These are phyloP conservation scores for Rhodocollybia butyracea DNA, from an alignment of 768 basidiomycete genomes.

Conservation along the genomic window DNA sequence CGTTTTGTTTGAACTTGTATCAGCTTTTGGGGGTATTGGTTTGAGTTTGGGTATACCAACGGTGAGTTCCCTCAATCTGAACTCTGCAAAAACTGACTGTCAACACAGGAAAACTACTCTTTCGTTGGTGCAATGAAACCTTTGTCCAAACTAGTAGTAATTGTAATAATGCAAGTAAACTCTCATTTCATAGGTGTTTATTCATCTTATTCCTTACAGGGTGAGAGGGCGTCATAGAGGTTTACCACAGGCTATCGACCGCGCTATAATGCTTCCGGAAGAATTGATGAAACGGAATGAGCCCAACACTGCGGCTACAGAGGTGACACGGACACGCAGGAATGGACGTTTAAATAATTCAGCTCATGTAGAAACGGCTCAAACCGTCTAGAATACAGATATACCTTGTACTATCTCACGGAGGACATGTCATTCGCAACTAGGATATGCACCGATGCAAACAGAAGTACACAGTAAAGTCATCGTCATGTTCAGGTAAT, in stretches of 20 bases:
- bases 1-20: conserved; percentile 62
- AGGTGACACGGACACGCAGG: neutral
- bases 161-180: conserved; percentile 59
- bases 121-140: conserved; percentile 61
- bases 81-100: neutral
- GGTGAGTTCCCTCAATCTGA: conserved; percentile 20
- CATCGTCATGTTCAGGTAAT: too few relatives aligned
- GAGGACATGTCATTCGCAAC: too few relatives aligned
- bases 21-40: conserved; percentile 68
- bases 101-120: conserved; percentile 51
- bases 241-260: conserved; percentile 63
- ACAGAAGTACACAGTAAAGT: too few relatives aligned
- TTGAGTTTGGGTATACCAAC: conserved; percentile 60
- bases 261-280: conserved; percentile 34
- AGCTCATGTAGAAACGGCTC: too few relatives aligned
- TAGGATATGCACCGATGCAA: too few relatives aligned
- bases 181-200: neutral
- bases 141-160: conserved; percentile 69
- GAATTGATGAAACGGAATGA: conserved; percentile 13
- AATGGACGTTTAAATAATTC: too few relatives aligned
- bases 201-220: conserved; percentile 23
- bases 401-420: too few relatives aligned
- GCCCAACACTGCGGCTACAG: conserved; percentile 19
- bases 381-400: too few relatives aligned
- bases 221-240: conserved; percentile 74